Percentiles rank a stretch among this genome's conserved stretches.
Conservation (phyloP, 2,329 filamentous ascomycete genomes). For the Chrysoporthe cubensis region DNA sequence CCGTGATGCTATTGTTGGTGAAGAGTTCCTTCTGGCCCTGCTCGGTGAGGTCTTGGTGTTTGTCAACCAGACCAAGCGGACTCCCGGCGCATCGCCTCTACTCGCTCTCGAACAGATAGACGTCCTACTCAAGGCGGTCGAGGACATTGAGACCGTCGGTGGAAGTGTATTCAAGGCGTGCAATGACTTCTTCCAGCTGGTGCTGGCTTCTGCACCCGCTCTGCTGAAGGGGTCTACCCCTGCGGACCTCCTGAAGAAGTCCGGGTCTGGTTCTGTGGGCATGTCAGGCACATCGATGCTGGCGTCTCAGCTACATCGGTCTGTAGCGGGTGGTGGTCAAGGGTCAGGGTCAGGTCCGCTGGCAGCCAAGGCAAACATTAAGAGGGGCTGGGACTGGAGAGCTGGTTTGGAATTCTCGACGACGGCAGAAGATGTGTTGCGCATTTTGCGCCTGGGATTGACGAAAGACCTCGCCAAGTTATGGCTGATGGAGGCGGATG, state of each 20-base stretch:
- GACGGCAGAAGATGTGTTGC: slow-evolving; percentile 71
- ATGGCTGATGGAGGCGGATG: slow-evolving; percentile 70
- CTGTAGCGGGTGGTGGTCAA: slow-evolving; percentile 52
- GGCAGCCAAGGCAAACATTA: slow-evolving; percentile 68
- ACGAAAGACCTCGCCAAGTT: slow-evolving; percentile 73
- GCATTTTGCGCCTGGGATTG: slow-evolving; percentile 71
- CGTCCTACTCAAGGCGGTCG: slow-evolving; percentile 73
- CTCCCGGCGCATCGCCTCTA: slow-evolving; percentile 44
- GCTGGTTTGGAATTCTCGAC: slow-evolving; percentile 58
- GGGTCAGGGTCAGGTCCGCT: slow-evolving; percentile 44
- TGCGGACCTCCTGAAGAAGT: slow-evolving; percentile 64
- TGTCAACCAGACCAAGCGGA: slow-evolving; percentile 55
- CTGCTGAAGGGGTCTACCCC: slow-evolving; percentile 63
- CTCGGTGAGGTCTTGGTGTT: slow-evolving; percentile 79
- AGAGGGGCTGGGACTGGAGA: slow-evolving; percentile 77
- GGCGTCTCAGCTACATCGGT: slow-evolving; percentile 63
- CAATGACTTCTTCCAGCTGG: slow-evolving; percentile 77
- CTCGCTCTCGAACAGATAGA: slow-evolving; percentile 75
- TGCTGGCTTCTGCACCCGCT: slow-evolving; percentile 71
- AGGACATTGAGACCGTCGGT: slow-evolving; percentile 76
- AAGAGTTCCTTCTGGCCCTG: slow-evolving; percentile 82
- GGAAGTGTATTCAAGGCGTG: slow-evolving; percentile 74
- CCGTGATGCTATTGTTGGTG: slow-evolving; percentile 81
- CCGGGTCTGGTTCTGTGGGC: slow-evolving; percentile 63
- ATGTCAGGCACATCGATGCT: slow-evolving; percentile 77